phyloP scores from a whole-genome alignment of 257 asterid species.

The Solanum pimpinellifolium region DNA sequence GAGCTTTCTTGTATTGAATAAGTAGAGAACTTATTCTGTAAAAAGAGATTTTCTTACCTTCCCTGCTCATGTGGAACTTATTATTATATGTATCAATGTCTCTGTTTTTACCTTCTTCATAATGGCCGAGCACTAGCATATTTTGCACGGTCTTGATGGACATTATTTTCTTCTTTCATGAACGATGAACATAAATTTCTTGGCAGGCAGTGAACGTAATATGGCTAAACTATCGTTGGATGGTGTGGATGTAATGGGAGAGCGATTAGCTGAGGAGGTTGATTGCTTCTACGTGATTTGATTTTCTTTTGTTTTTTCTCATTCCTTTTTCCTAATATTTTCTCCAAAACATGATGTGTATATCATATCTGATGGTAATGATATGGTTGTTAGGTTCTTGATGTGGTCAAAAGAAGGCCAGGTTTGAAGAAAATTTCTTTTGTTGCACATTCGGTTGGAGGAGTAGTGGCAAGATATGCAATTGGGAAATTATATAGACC shows the following conservation, averaged over 20 bases:
- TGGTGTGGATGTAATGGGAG: constrained; percentile 99
- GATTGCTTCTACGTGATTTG: background rate
- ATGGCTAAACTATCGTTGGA: constrained; percentile 65
- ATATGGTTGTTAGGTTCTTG: constrained; percentile 56
- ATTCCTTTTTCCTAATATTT: background rate
- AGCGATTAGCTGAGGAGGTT: constrained; percentile 88
- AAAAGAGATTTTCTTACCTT: background rate
- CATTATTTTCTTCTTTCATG: background rate
- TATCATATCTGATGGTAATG: background rate
- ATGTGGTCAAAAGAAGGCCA: constrained; percentile 56
- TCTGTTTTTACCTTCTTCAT: background rate
- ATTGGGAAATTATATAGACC: constrained; percentile 75
- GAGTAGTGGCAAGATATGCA: constrained; percentile 94
- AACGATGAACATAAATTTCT: background rate
- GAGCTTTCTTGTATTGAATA: background rate
- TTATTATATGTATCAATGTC: background rate
- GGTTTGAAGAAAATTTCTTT: constrained; percentile 70
- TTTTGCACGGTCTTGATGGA: background rate
- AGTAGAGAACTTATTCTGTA: background rate
- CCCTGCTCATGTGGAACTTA: background rate
- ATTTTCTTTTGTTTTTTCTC: background rate
- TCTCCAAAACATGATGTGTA: background rate
- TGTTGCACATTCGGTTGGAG: constrained; percentile 97
- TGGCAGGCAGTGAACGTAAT: constrained; percentile 85
- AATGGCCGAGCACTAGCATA: background rate